phyloP scores from a whole-genome alignment of 2,329 filamentous ascomycete species.

The Sporothrix pallida region DNA sequence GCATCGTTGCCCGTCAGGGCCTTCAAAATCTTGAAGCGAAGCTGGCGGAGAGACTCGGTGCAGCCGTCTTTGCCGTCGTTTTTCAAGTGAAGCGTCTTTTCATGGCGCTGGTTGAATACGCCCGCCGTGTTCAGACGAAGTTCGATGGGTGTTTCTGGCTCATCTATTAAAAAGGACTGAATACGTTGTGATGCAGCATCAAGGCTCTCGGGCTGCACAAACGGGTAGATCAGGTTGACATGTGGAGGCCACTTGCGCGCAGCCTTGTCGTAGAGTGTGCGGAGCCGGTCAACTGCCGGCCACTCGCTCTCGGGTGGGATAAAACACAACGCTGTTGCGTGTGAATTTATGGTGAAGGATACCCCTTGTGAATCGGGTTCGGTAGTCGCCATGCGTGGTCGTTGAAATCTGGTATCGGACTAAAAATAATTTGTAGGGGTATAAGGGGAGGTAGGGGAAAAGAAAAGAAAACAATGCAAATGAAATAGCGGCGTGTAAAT shows the following conservation, averaged over 20 bases:
- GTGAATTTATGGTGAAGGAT: conserved; percentile 44
- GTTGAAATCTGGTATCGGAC: background rate
- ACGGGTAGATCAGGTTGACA: conserved; percentile 70
- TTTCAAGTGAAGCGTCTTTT: conserved; percentile 57
- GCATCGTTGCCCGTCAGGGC: conserved; percentile 41
- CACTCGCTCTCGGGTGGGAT: conserved; percentile 59
- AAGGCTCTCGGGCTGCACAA: conserved; percentile 58
- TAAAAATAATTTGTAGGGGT: background rate
- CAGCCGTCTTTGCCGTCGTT: conserved; percentile 39
- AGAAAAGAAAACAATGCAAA: background rate
- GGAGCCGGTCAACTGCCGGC: conserved; percentile 58
- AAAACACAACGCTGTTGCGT: conserved; percentile 66
- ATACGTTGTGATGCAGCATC: conserved; percentile 51
- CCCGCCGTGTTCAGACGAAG: conserved; percentile 51
- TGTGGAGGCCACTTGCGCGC: conserved; percentile 69
- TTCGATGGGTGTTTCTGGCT: conserved; percentile 31
- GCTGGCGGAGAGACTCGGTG: conserved; percentile 40
- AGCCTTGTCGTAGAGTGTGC: conserved; percentile 67
- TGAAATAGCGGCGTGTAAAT: background rate
- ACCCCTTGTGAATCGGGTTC: background rate
- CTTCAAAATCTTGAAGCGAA: conserved; percentile 47
- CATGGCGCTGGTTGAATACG: conserved; percentile 56
- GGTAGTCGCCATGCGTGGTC: conserved; percentile 37
- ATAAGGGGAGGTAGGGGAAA: background rate
- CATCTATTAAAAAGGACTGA: conserved; percentile 43